Evolutionary conservation across 2,329 filamentous ascomycete genomes (phyloP).

Genomic region (Colletotrichum truncatum): DNA sequence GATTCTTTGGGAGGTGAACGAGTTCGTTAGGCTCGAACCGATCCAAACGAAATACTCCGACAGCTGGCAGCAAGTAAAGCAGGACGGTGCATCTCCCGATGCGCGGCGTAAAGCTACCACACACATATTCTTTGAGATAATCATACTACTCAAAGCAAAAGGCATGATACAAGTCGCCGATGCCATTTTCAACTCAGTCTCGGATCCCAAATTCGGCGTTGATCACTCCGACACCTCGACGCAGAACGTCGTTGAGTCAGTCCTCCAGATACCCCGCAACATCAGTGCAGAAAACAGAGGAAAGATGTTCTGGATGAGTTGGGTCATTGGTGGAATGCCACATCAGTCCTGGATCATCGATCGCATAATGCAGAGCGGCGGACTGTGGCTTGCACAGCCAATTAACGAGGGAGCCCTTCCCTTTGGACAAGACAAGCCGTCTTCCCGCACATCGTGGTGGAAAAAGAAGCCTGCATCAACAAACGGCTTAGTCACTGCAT

Average conservation of each 20-base stretch:
- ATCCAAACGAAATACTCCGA: neutral
- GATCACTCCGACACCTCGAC: neutral
- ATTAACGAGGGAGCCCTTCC: neutral
- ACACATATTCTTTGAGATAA: neutral
- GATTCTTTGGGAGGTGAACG: neutral
- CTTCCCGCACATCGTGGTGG: neutral
- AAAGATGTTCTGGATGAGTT: neutral
- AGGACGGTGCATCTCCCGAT: accelerated
- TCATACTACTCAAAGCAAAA: neutral
- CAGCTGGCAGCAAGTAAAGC: neutral
- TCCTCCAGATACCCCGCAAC: neutral
- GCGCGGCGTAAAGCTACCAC: neutral
- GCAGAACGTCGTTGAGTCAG: neutral
- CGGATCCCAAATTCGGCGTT: neutral
- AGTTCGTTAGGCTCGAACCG: neutral
- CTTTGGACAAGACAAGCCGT: neutral
- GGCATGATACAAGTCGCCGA: neutral
- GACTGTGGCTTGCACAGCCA: neutral
- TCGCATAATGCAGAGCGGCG: neutral
- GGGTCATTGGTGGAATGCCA: neutral
- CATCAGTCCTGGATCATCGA: neutral
- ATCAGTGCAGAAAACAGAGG: accelerated
- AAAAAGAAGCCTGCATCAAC: no score
- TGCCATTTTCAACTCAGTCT: neutral
- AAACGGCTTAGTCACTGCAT: no score